A percentile compares a stretch with the other conserved stretches of the same genome.
Conservation (phyloP, 352 stramenopile species). For the Phytophthora crassamura region DNA sequence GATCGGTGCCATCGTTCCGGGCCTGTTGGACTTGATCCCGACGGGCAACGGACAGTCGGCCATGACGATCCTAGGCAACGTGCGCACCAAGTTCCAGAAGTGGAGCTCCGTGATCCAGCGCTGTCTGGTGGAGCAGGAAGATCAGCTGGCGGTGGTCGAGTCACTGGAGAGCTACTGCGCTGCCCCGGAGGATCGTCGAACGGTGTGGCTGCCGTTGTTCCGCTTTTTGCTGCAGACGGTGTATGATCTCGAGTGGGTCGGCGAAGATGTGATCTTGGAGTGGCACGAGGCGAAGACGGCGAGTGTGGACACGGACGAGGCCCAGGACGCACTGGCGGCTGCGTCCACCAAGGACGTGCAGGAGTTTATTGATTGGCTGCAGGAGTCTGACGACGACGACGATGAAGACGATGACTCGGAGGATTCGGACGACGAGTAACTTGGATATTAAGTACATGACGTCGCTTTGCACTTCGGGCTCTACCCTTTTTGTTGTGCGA, state of each 20-base stretch:
- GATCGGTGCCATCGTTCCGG: constrained; percentile 76
- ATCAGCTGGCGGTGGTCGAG: constrained; percentile 67
- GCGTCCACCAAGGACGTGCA: constrained; percentile 76
- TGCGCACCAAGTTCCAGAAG: constrained; percentile 89
- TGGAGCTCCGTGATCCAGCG: constrained; percentile 93
- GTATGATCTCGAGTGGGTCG: constrained; percentile 94
- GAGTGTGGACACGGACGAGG: constrained; percentile 7
- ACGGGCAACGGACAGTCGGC: constrained; percentile 49
- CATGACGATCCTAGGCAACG: constrained; percentile 75
- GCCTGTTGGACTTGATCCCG: constrained; percentile 71
- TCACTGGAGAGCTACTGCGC: constrained; percentile 69
- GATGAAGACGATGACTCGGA: constrained; percentile 55
- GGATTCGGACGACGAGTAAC: constrained; percentile 32
- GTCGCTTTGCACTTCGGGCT: neutral
- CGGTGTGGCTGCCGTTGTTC: constrained; percentile 83
- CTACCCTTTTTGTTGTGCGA: too few species aligned
- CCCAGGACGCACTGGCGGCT: constrained; percentile 36
- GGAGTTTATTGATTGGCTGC: constrained; percentile 95
- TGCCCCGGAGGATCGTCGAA: constrained; percentile 47
- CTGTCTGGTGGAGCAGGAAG: constrained; percentile 86
- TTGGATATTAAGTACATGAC: constrained; percentile 17
- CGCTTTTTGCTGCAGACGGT: constrained; percentile 94
- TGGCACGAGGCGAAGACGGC: constrained; percentile 72
- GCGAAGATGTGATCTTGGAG: constrained; percentile 92
- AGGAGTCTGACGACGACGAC: constrained; percentile 74